Percentiles rank a stretch among this genome's conserved stretches.
Conservation (phyloP, 1,139 yeast species). For the Suhomyces anneliseae region DNA sequence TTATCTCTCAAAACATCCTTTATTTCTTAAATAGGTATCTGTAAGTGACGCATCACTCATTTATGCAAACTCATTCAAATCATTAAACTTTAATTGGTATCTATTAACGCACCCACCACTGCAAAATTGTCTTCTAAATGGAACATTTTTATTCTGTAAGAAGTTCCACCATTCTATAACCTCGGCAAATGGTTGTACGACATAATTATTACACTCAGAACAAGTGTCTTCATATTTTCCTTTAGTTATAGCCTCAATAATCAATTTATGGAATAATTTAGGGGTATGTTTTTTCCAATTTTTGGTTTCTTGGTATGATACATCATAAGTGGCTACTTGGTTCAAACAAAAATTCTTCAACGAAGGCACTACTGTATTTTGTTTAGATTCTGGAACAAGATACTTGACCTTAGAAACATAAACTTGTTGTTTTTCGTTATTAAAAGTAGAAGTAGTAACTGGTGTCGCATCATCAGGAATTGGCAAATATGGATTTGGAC, state of each 20-base stretch:
- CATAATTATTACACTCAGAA: constrained; percentile 44
- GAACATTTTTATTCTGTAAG: constrained; percentile 37
- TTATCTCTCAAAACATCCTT: neutral
- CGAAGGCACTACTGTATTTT: constrained; percentile 25
- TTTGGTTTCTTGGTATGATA: constrained; percentile 44
- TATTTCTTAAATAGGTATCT: neutral
- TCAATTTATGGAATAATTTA: constrained; percentile 33
- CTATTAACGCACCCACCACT: constrained; percentile 40
- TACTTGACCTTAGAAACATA: constrained; percentile 28
- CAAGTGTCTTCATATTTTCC: constrained; percentile 50
- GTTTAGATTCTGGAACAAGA: constrained; percentile 11
- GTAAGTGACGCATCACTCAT: neutral
- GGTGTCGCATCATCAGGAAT: constrained; percentile 31
- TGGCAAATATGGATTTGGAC: constrained; percentile 43
- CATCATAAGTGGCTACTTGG: constrained; percentile 43
- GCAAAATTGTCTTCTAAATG: constrained; percentile 48
- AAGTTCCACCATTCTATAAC: constrained; percentile 65
- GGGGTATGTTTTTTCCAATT: constrained; percentile 44
- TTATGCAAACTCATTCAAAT: constrained; percentile 8
- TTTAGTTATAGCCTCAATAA: constrained; percentile 45
- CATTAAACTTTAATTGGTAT: constrained; percentile 14
- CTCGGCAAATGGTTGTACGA: constrained; percentile 54
- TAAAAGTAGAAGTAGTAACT: constrained; percentile 16
- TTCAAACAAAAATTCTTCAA: constrained; percentile 45
- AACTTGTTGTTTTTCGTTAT: constrained; percentile 14